Conservation (phyloP, 2,329 filamentous ascomycete genomes). For the Ophiocordyceps camponoti-leonardi region DNA sequence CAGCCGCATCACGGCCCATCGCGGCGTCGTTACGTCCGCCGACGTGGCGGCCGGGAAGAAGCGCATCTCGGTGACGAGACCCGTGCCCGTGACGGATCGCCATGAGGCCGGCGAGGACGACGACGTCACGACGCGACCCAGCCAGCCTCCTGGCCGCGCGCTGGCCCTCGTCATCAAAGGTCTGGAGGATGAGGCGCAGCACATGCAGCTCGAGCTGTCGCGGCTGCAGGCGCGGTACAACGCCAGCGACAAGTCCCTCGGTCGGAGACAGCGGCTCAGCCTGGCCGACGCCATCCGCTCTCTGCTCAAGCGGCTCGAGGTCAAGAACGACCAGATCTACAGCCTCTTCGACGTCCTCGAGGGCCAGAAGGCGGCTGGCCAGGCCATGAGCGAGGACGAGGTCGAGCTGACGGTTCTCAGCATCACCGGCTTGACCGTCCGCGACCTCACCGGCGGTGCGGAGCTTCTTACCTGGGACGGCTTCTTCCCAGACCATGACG, state of each 20-base stretch:
- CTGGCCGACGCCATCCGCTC: slow-evolving; percentile 44
- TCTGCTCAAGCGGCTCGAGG: slow-evolving; percentile 46
- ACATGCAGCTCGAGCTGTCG: slow-evolving; percentile 55
- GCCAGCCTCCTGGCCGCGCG: slow-evolving; percentile 52
- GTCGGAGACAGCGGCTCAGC: slow-evolving; percentile 44
- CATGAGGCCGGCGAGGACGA: slow-evolving; percentile 24
- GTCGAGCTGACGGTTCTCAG: slow-evolving; percentile 46
- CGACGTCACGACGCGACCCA: slow-evolving; percentile 43
- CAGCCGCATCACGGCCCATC: slow-evolving; percentile 31
- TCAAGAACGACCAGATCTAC: slow-evolving; percentile 68
- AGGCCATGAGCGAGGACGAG: slow-evolving; percentile 44
- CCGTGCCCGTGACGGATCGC: slow-evolving; percentile 48
- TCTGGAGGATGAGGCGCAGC: slow-evolving; percentile 61
- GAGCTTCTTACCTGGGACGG: slow-evolving; percentile 25
- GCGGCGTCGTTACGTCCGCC: slow-evolving; percentile 17
- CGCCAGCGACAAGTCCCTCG: slow-evolving; percentile 46
- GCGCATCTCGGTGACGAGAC: slow-evolving; percentile 43
- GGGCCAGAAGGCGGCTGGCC: slow-evolving; percentile 51
- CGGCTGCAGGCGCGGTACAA: slow-evolving; percentile 46
- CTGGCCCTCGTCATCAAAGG: slow-evolving; percentile 72
- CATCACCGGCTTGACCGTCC: slow-evolving; percentile 28
- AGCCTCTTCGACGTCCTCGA: slow-evolving; percentile 70
- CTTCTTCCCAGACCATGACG: not conserved
- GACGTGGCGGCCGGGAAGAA: slow-evolving; percentile 30
- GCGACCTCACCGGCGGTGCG: slow-evolving; percentile 19